Base-by-base conservation (phyloP, 768 basidiomycete genomes). In the Pulveroboletus frians region DNA sequence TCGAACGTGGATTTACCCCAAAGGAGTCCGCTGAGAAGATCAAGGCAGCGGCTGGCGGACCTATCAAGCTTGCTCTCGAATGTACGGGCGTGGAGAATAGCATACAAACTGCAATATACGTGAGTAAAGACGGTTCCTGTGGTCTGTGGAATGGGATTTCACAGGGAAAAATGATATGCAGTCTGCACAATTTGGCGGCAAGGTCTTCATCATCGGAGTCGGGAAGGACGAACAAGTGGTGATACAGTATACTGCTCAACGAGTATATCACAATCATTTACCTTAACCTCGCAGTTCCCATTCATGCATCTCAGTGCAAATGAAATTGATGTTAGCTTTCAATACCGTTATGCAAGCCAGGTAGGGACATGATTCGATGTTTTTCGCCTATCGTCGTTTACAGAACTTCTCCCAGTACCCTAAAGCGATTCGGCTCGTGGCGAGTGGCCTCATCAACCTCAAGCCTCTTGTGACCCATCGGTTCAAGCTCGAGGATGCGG, bases 401-500 rank as follows among this genome's bases (percentile, higher is more conserved):
- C 32, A 17, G 9, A 14, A 30, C 36, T 5, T 30, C 5, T 35
- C 21, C 34, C 68, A 84, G 74, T 94, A 92, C 68, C 89, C 89
- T 9, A 88, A 86, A 59, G 92, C 92, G 3, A 80, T 94, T 50
- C 78, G 84, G 4, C 80, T 93, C 9, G 76, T 94, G n/a, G 82
- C 85, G 35, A 81, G 83, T 18, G 78, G 81, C 26, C 68, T 93
- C 18, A 78, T 84, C 45, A 73, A 88, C 56, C 69, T 91, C 50
- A 83, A 84, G 54, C 85, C 88, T 55, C 78, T 92, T 46, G 84
- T 91, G n/a, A 87, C 86, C 26, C 87, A 88, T 56, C 73, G 81
- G 11, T 88, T 88, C 64, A 53, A 73, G 17, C 76, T 94, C 15
- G 84, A 87, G 55, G 77, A 85, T 29, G 85, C 89, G 0, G 75